Evolutionary conservation across 1,284 basidiomycete species (phyloP).

Genomic region (Leccinum solheimii): DNA sequence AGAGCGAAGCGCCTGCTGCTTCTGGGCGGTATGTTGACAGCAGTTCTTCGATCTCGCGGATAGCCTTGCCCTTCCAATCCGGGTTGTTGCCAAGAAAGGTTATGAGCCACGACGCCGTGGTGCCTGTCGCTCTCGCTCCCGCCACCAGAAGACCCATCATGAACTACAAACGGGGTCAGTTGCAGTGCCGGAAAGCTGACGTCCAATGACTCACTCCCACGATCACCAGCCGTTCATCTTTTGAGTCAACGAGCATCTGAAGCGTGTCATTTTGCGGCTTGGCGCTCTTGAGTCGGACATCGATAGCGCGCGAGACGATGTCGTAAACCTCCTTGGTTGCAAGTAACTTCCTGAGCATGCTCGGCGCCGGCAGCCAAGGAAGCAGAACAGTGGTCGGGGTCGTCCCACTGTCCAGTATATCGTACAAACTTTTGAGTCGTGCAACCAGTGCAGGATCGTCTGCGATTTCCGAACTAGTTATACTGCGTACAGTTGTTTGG

Average conservation of each 20-base stretch:
- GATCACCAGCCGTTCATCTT: conserved; percentile 64
- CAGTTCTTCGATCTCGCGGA: conserved; percentile 59
- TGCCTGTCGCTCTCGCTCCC: conserved; percentile 72
- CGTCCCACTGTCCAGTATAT: conserved; percentile 62
- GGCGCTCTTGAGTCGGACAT: conserved; percentile 54
- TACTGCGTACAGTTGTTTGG: conserved; percentile 65
- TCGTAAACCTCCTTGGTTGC: conserved; percentile 73
- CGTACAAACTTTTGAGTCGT: conserved; percentile 62
- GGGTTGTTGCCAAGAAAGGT: conserved; percentile 65
- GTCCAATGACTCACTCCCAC: conserved; percentile 55
- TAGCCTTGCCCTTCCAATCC: conserved; percentile 59
- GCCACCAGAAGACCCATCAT: conserved; percentile 76
- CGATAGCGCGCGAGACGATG: conserved; percentile 58
- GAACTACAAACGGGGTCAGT: conserved; percentile 48
- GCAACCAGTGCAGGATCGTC: conserved; percentile 58
- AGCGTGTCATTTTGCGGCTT: conserved; percentile 61
- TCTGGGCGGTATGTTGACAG: conserved; percentile 48
- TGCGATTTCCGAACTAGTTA: conserved; percentile 67
- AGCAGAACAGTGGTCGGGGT: conserved; percentile 68
- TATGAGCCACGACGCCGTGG: conserved; percentile 73
- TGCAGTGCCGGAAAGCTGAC: conserved; percentile 20
- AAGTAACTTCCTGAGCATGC: conserved; percentile 64
- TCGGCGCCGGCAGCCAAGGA: conserved; percentile 71
- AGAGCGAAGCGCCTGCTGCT: conserved; percentile 36
- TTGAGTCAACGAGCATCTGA: conserved; percentile 66